A percentile compares a stretch with the other conserved stretches of the same genome.
Evolutionary conservation across 257 asterid species (phyloP).

Genomic region (Agastache rugosa): DNA sequence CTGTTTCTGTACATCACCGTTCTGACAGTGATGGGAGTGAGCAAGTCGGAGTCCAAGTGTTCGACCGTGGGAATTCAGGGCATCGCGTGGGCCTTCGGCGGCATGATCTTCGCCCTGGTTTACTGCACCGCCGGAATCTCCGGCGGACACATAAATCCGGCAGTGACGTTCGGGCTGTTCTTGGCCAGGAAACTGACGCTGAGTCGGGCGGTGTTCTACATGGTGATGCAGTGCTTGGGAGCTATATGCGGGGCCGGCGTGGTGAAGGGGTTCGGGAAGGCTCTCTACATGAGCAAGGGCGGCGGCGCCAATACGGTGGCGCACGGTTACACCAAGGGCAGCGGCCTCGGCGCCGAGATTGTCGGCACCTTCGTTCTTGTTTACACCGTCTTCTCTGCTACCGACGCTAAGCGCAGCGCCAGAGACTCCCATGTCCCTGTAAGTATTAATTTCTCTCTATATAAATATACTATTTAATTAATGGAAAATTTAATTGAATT

Average conservation of each 20-base stretch:
- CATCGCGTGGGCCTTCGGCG: slow-evolving; percentile 62
- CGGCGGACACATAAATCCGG: slow-evolving; percentile 56
- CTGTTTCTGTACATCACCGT: slow-evolving; percentile 48
- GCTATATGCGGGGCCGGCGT: slow-evolving; percentile 56
- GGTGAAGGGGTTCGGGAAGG: slow-evolving; percentile 49
- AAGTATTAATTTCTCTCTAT: no score
- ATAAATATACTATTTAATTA: no score
- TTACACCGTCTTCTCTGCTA: slow-evolving; percentile 57
- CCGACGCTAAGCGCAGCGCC: slow-evolving; percentile 57
- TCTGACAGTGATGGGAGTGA: slow-evolving; percentile 54
- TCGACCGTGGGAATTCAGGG: slow-evolving; percentile 56
- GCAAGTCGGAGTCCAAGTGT: slow-evolving; percentile 47
- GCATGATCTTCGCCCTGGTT: slow-evolving; percentile 58
- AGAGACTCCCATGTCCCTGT: slow-evolving; percentile 60
- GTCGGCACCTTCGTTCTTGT: slow-evolving; percentile 49
- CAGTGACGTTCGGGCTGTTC: slow-evolving; percentile 51
- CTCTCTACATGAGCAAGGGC: slow-evolving; percentile 43
- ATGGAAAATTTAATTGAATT: no score
- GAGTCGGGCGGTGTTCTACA: slow-evolving; percentile 48
- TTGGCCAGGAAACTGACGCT: slow-evolving; percentile 49
- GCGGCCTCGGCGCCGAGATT: slow-evolving; percentile 55
- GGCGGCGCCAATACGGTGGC: slow-evolving; percentile 55
- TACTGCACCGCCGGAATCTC: slow-evolving; percentile 61
- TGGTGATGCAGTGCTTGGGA: slow-evolving; percentile 51
- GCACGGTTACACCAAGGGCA: slow-evolving; percentile 50